phyloP scores from a whole-genome alignment of 1,284 basidiomycete species.

The Papiliotrema laurentii region DNA sequence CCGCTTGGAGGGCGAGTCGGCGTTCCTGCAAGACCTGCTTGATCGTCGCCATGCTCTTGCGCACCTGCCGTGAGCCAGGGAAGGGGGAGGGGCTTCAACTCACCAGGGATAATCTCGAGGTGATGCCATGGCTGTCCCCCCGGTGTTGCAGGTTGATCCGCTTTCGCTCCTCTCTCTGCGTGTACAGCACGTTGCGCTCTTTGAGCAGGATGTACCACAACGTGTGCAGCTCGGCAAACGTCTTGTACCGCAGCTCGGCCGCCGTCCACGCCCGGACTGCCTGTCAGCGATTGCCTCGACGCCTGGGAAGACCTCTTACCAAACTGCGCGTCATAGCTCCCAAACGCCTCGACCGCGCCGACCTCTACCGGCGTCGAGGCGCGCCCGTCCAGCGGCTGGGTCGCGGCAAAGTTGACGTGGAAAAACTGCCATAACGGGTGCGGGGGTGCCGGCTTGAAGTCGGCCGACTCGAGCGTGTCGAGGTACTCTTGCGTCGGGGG shows the following conservation, averaged over 20 bases:
- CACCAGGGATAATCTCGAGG: not conserved
- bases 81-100: not conserved
- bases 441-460: conserved; percentile 11
- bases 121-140: not conserved
- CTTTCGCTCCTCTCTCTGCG: conserved; percentile 73
- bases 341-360: conserved; percentile 20
- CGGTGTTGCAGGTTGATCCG: conserved; percentile 57
- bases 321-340: not conserved
- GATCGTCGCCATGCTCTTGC: conserved; percentile 95
- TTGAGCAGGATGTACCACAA: conserved; percentile 85
- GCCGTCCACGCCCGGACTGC: conserved; percentile 81
- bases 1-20: conserved; percentile 67
- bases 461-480: conserved; percentile 11
- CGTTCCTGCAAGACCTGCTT: conserved; percentile 92
- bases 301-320: not conserved
- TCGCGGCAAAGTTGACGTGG: conserved; percentile 25
- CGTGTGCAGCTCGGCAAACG: conserved; percentile 84
- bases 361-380: not conserved
- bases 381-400: conserved; percentile 2
- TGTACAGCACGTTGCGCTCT: conserved; percentile 82
- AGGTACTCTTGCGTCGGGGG: conserved; percentile 33
- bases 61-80: conserved; percentile 56
- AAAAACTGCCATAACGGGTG: conserved; percentile 49
- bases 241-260: conserved; percentile 77
- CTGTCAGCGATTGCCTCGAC: not conserved